Evolutionary conservation across 2,329 filamentous ascomycete genomes (phyloP), one percentile per base, ranked within the genome.

Genomic region (Cordyceps sp.): DNA sequence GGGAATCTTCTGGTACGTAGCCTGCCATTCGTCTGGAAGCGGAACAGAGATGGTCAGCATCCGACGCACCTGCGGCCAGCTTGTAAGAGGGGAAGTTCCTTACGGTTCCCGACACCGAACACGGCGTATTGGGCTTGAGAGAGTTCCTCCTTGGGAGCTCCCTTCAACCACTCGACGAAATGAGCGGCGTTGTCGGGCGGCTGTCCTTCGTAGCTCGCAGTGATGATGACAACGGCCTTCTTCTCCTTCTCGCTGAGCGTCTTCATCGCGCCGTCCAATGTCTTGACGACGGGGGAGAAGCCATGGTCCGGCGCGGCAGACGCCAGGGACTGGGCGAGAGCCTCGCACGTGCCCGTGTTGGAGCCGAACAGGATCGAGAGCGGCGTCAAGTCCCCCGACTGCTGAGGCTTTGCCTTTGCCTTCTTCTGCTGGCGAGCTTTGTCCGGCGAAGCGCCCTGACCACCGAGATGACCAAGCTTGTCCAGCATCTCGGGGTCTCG

Each of bases 301-400:
- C 78, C 78, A 41, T 71, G 69, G 4, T 50, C 48, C 2, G 57
- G 43, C 1, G 76, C 76, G 43, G 73, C 66, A 8, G 62, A 58
- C 1, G 73, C 73, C 10, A 84, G 48, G 19, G 67, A 60, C 38
- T 76, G 66, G 1, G 78, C 73, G 29, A 84, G 61, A 2, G 72
- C 62, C 49, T 84, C 75, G 47, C 79, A 85, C 2, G 79, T 85
- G 1, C 79, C 79, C 2, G 71, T 73, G 45, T 83, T 82, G 14
- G 74, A 79, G 3, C 80, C 80, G 44, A 80, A 85, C 27, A 75
- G 66, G 15, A 86, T 66, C n/a, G 66, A 66, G 39, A 86, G 49
- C 0, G 61, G 62, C 26, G 26, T 27, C 16, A 27, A 12, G 10
- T 18, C n/a, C 25, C 10, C 7, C 36, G 12, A 31, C 30, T 8